phyloP scores from a whole-genome alignment of 768 basidiomycete genomes.

The Dacryopinax primogenitus region DNA sequence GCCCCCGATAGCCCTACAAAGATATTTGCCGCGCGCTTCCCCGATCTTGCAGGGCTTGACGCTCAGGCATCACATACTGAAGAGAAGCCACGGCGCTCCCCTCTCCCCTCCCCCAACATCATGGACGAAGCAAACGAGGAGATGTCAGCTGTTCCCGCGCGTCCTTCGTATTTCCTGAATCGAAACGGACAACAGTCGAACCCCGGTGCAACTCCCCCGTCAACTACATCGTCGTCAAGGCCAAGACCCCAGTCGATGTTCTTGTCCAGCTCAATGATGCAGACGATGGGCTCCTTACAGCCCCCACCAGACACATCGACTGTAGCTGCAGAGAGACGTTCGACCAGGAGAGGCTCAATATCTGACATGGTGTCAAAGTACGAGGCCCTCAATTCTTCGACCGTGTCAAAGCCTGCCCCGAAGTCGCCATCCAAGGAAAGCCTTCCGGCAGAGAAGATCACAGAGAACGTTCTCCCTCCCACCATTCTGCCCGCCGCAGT shows the following conservation, averaged over 20 bases:
- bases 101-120: background rate
- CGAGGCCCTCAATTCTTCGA: constrained; percentile 46
- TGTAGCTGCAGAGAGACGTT: constrained; percentile 18
- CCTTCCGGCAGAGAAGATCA: no score
- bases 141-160: background rate
- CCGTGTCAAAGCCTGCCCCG: background rate
- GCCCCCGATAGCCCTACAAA: background rate
- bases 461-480: no score
- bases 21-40: background rate
- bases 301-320: constrained; percentile 25
- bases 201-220: constrained; percentile 18
- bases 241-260: constrained; percentile 75
- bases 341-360: constrained; percentile 57
- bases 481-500: no score
- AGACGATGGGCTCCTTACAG: constrained; percentile 32
- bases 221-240: constrained; percentile 32
- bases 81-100: background rate
- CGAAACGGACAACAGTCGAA: background rate
- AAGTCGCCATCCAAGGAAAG: background rate
- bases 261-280: constrained; percentile 38
- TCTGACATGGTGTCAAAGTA: constrained; percentile 76
- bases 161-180: background rate
- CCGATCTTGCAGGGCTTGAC: background rate
- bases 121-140: constrained; percentile 5
- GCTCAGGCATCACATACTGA: background rate